A percentile compares a stretch with the other conserved stretches of the same genome.
These are phyloP conservation scores for Metschnikowia corniflorae DNA, from an alignment of 805 yeast species.

Conservation along the genomic window DNA sequence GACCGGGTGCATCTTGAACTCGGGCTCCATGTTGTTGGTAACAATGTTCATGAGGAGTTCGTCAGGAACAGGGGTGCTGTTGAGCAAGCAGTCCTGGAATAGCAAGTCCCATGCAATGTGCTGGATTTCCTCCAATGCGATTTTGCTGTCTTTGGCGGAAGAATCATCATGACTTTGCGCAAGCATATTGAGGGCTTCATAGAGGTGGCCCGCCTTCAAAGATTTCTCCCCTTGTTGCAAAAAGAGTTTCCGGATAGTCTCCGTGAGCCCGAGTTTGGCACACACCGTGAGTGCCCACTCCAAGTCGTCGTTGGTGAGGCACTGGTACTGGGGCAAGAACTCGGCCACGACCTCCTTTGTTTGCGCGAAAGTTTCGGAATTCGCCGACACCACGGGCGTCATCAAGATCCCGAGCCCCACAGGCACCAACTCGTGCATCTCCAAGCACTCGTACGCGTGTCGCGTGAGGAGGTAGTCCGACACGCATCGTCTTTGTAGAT, in stretches of 20 bases:
- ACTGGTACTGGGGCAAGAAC: conserved; percentile 57
- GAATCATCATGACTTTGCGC: conserved; percentile 54
- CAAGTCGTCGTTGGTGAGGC: conserved; percentile 66
- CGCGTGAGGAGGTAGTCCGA: conserved; percentile 55
- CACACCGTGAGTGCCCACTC: conserved; percentile 77
- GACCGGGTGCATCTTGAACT: conserved; percentile 46
- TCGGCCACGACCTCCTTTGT: conserved; percentile 45
- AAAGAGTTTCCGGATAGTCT: conserved; percentile 55
- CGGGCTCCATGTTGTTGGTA: conserved; percentile 28
- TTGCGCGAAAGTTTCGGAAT: conserved; percentile 35
- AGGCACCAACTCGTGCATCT: conserved; percentile 53
- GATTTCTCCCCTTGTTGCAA: conserved; percentile 46
- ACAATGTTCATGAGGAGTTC: conserved; percentile 51
- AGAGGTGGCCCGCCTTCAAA: conserved; percentile 50
- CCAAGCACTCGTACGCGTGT: conserved; percentile 53
- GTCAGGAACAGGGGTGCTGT: conserved; percentile 54
- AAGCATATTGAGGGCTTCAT: conserved; percentile 63
- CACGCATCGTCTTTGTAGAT: conserved; percentile 19
- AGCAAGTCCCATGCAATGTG: conserved; percentile 55
- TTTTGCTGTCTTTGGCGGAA: conserved; percentile 16
- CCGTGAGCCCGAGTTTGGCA: conserved; percentile 59
- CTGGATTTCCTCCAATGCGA: conserved; percentile 44
- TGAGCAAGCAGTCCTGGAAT: conserved; percentile 56
- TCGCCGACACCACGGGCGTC: conserved; percentile 39
- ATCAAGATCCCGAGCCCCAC: conserved; percentile 64